phyloP scores from a whole-genome alignment of 768 basidiomycete species.

The Mrakia gelida region DNA sequence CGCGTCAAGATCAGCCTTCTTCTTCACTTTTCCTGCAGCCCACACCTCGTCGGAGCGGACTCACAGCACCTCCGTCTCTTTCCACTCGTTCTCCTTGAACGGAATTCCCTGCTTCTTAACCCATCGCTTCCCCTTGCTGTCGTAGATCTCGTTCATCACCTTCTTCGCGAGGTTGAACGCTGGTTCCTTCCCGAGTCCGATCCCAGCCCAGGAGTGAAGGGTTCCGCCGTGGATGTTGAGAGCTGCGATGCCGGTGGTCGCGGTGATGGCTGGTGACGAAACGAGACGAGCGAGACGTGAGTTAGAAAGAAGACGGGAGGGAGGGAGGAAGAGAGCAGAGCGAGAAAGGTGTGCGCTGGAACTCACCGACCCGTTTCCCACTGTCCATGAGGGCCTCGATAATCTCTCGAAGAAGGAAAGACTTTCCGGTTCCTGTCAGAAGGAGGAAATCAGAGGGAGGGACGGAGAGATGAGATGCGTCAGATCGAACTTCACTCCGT shows the following conservation, averaged over 20 bases:
- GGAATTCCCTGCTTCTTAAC: background rate
- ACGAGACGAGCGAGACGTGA: too few species aligned
- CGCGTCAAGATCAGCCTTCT: too few species aligned
- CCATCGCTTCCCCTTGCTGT: background rate
- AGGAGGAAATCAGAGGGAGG: background rate
- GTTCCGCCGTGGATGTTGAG: slow-evolving; percentile 14
- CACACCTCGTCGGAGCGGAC: too few species aligned
- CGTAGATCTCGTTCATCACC: background rate
- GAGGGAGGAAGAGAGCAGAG: background rate
- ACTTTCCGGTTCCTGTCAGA: background rate
- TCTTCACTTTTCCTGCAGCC: too few species aligned
- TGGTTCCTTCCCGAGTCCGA: background rate
- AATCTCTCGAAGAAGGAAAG: background rate
- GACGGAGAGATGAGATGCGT: background rate
- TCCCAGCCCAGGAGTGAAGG: slow-evolving; percentile 13
- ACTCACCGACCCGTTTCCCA: background rate
- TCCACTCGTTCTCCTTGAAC: slow-evolving; percentile 11
- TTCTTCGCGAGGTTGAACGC: background rate
- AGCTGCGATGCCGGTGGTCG: slow-evolving; percentile 20
- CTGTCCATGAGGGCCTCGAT: background rate
- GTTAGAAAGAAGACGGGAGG: background rate
- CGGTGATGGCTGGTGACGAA: slow-evolving; percentile 9
- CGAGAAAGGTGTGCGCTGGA: background rate
- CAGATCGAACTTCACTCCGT: background rate
- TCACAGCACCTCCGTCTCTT: slow-evolving; percentile 7